Evolutionary conservation across 805 yeast species (phyloP), one percentile per base, ranked within the genome.

Genomic region (Kodamaea neixiangensis): DNA sequence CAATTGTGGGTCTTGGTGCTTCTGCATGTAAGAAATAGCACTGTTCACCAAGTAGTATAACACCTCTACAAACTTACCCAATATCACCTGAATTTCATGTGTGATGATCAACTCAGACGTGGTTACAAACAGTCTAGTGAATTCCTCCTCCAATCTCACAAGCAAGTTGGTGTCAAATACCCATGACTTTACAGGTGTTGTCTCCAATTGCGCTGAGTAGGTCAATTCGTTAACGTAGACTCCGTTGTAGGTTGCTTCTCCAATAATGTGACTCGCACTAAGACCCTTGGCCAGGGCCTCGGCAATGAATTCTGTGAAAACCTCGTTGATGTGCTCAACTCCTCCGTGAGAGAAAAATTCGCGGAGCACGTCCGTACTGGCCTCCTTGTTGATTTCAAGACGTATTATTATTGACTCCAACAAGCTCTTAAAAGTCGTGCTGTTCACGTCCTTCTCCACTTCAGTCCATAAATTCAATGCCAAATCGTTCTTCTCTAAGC

Each of bases 101-200:
- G 47, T 22, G 17, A 29, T 15, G 5, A 31, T 17, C 5, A 25
- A 10, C 25, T 18, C 33, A 22, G 49, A 11, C 15, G 40, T n/a
- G 13, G 20, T 33, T 11, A 47, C 46, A 21, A 43, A 51, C 41
- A 51, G 48, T 20, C 66, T 66, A 7, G 66, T 67, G 53, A 74
- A 77, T 2, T 76, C 52, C 9, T 71, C 69, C 57, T 81, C 82
- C 3, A 79, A 58, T 11, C 62, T 51, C 6, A 71, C 47, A 17
- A 79, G 57, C 37, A 73, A 59, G 15, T 71, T 69, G 19, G 78
- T 63, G 20, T 72, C 74, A 21, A 76, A 73, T 34, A 80, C 69
- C 87, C 87, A 82, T 10, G 77, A 75, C 38, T 69, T 67, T 4
- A 58, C 54, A 1, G 55, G 38, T 7, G 66, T 3, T 2, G 41